phyloP scores from a whole-genome alignment of 768 basidiomycete species.

The Coprinellus aureogranulatus region DNA sequence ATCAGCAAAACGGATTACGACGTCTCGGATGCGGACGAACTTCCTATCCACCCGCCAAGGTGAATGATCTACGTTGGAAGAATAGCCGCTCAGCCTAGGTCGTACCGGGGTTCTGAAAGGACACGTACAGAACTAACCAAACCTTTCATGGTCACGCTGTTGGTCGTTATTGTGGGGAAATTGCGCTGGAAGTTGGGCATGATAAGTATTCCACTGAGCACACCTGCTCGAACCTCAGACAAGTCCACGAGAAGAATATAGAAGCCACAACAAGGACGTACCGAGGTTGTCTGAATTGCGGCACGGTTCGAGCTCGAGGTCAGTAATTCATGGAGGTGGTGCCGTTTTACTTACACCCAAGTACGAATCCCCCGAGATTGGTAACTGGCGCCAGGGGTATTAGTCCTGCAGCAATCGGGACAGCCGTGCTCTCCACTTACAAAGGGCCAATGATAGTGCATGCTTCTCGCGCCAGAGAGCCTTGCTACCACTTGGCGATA shows the following conservation, averaged over 20 bases:
- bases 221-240: background rate
- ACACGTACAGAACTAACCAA: conserved; percentile 1
- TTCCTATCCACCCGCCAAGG: background rate
- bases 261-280: background rate
- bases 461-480: no score
- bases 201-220: background rate
- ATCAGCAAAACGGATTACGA: background rate
- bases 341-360: background rate
- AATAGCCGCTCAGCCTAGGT: background rate
- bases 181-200: background rate
- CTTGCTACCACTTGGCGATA: no score
- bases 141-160: background rate
- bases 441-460: no score
- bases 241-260: no score
- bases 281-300: background rate
- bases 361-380: background rate
- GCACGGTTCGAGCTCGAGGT: background rate
- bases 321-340: background rate
- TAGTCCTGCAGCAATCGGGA: background rate
- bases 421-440: no score
- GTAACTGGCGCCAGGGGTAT: background rate
- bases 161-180: background rate
- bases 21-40: background rate
- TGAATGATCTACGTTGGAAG: background rate
- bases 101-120: no score